These are phyloP conservation scores for Crithidia expoeki DNA, from an alignment of 208 protist genomes.

Conservation along the genomic window DNA sequence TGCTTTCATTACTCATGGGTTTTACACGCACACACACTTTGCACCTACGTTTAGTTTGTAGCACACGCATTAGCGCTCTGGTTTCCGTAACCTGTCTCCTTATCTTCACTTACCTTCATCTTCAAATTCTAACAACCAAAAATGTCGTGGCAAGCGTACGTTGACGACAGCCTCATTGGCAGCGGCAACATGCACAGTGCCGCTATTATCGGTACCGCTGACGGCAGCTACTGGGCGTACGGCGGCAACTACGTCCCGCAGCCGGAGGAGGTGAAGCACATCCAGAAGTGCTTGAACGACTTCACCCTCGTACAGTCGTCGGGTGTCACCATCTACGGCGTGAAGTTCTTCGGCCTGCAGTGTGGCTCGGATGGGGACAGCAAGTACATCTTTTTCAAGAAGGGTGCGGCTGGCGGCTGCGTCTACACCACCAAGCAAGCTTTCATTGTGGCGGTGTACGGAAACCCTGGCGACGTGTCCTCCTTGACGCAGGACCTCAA, in stretches of 20 bases:
- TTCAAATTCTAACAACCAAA: slow-evolving; percentile 1
- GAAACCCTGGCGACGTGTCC: slow-evolving; percentile 69
- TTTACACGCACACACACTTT: neutral
- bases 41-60: no score
- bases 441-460: slow-evolving; percentile 85
- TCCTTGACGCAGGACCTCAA: slow-evolving; percentile 62
- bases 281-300: slow-evolving; percentile 71
- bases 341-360: slow-evolving; percentile 90
- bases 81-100: neutral
- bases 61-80: neutral
- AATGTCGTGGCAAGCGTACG: slow-evolving; percentile 91
- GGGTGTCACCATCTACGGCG: slow-evolving; percentile 78
- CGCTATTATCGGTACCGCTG: slow-evolving; percentile 73
- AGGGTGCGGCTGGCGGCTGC: slow-evolving; percentile 82
- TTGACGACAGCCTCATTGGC: slow-evolving; percentile 88
- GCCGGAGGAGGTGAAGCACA: slow-evolving; percentile 83
- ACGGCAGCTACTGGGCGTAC: slow-evolving; percentile 91
- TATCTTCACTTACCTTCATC: neutral
- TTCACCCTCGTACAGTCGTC: slow-evolving; percentile 68
- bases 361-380: slow-evolving; percentile 68
- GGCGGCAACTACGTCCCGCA: slow-evolving; percentile 87
- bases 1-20: neutral
- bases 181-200: slow-evolving; percentile 90
- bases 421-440: slow-evolving; percentile 87
- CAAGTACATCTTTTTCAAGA: slow-evolving; percentile 91